Conservation (phyloP, 2,329 filamentous ascomycete species). For the Fulvia fulva region DNA sequence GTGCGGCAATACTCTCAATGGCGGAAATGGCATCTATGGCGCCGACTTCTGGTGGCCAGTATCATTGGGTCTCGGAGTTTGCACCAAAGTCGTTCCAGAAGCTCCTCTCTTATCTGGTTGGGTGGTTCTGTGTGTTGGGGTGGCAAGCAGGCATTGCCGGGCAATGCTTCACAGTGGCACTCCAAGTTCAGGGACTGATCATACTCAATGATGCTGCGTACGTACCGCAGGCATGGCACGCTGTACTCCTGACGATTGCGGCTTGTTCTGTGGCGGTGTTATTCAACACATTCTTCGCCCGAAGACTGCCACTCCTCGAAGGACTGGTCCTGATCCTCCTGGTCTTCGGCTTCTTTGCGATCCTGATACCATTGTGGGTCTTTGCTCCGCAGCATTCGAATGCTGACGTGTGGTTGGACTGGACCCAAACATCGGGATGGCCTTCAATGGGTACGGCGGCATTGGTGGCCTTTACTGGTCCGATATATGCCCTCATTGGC, state of each 20-base stretch:
- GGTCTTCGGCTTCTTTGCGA: slow-evolving; percentile 30
- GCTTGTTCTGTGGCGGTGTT: slow-evolving; percentile 20
- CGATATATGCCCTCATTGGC: slow-evolving; percentile 22
- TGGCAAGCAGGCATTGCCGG: slow-evolving; percentile 41
- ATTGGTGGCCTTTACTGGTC: slow-evolving; percentile 23
- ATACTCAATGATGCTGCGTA: slow-evolving; percentile 43
- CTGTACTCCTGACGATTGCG: slow-evolving; percentile 38
- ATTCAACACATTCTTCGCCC: slow-evolving; percentile 29
- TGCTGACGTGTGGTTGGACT: slow-evolving; percentile 26
- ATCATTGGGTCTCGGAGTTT: slow-evolving; percentile 37
- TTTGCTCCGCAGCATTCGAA: slow-evolving; percentile 24
- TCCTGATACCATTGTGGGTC: slow-evolving; percentile 32
- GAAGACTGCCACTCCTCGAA: slow-evolving; percentile 28
- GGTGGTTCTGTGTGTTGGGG: slow-evolving; percentile 40
- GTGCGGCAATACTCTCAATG: slow-evolving; percentile 23
- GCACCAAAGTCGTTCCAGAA: slow-evolving; percentile 40
- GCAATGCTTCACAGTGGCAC: slow-evolving; percentile 43
- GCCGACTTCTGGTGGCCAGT: slow-evolving; percentile 36
- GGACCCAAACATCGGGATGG: slow-evolving; percentile 22
- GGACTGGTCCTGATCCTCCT: slow-evolving; percentile 28
- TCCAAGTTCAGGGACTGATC: slow-evolving; percentile 44
- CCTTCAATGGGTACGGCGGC: slow-evolving; percentile 27
- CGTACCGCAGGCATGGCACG: slow-evolving; percentile 42
- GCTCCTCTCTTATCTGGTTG: slow-evolving; percentile 41
- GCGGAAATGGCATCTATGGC: slow-evolving; percentile 27